Conservation (phyloP, 2,329 filamentous ascomycete genomes). For the Ceratocystis variospora region DNA sequence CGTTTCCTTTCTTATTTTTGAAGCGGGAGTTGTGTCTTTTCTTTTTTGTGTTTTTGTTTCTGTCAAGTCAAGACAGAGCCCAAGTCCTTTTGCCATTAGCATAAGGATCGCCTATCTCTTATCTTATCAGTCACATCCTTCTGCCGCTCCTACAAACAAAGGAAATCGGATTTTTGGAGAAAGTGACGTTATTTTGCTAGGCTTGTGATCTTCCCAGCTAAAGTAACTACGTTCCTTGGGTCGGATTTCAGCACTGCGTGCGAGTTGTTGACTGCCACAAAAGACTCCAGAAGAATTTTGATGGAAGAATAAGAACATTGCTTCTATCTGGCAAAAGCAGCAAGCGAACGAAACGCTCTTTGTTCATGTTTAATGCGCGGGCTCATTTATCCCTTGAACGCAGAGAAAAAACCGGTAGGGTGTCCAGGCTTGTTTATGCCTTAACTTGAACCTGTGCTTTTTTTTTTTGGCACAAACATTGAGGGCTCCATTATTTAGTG, state of each 20-base stretch:
- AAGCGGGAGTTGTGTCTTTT: background rate
- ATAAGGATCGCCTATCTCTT: background rate
- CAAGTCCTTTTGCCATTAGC: background rate
- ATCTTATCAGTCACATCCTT: background rate
- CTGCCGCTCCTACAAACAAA: slow-evolving; percentile 1
- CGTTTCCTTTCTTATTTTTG: background rate
- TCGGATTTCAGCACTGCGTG: too few relatives aligned
- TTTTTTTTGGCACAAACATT: background rate
- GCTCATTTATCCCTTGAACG: background rate
- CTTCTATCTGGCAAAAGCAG: background rate
- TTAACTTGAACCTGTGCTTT: background rate
- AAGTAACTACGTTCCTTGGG: background rate
- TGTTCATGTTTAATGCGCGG: background rate
- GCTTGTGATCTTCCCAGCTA: background rate
- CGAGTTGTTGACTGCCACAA: too few relatives aligned
- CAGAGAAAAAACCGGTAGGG: background rate
- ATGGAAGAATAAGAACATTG: background rate
- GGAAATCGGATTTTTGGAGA: background rate
- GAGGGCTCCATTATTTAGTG: background rate
- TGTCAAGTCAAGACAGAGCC: background rate
- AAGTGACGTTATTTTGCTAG: background rate
- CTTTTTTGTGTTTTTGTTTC: too few relatives aligned
- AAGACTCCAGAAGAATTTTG: background rate
- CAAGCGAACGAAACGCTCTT: too few relatives aligned
- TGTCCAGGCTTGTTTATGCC: background rate